phyloP scores from a whole-genome alignment of 139 green algal species.

The Chlamydomonas sphaeroides region DNA sequence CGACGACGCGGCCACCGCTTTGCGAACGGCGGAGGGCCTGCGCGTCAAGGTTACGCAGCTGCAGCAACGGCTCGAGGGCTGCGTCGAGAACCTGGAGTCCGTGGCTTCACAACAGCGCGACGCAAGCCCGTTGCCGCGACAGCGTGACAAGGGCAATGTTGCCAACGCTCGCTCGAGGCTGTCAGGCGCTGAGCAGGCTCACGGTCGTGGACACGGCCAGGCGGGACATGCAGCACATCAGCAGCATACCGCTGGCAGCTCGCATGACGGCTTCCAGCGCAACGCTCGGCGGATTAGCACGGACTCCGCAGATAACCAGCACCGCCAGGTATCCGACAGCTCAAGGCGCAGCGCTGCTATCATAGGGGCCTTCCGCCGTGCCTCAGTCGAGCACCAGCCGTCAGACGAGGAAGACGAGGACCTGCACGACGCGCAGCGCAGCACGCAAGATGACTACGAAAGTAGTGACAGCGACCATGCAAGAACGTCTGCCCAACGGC shows the following conservation, averaged over 20 bases:
- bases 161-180: background rate
- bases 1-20: background rate
- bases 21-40: background rate
- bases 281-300: background rate
- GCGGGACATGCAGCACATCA: no score
- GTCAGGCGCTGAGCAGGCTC: background rate
- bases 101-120: background rate
- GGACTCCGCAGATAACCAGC: no score
- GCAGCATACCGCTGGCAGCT: background rate
- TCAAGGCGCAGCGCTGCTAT: no score
- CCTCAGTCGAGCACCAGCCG: no score
- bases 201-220: background rate
- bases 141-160: background rate
- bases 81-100: conserved; percentile 14
- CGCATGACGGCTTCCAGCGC: background rate
- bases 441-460: background rate
- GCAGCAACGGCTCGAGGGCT: background rate
- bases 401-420: background rate
- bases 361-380: background rate
- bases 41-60: conserved; percentile 21
- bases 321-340: no score
- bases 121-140: background rate
- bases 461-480: background rate
- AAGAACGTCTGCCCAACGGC: no score
- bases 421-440: background rate